Evolutionary conservation across 352 stramenopile genomes (phyloP), one percentile per base, ranked within the genome.

Genomic region (Pythium pyrilobum): DNA sequence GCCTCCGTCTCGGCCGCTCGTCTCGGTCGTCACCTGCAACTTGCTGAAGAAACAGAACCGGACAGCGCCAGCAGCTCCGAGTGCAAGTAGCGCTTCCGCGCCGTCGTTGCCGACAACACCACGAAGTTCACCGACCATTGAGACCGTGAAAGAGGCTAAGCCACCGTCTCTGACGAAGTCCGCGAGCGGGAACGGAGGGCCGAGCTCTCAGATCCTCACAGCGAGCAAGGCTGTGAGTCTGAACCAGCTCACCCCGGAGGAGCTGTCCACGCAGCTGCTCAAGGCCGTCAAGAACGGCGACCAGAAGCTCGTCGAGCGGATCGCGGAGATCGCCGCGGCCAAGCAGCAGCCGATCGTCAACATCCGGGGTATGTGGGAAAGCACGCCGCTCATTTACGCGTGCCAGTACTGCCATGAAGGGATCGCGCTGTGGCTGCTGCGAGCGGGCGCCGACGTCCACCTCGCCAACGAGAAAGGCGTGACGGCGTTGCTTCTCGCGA

Each of bases 311-410:
- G 77, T 88, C 59, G 63, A 72, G 27, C 56, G 50, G 54, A 64
- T 63, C 46, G 61, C 48, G 41, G 64, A 49, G 23, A 46, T 64
- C 12, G 31, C 48, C 1, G 23, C 50, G 11, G 18, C 23, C 2
- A 56, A 58, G 28, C 46, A 42, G 13, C 42, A 31, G 21, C 25
- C 56, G 10, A 50, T 87, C 16, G 50, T 88, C 39, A 84, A 90
- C 37, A 71, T 85, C 15, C 73, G 79, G 27, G 79, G 79, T 25
- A 92, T 92, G 81, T 92, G 81, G 81, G 81, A 90, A 23, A 89
- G 79, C 51, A 92, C 81, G 24, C 81, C 81, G 21, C 59, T 92
- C 18, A 76, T 92, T n/a, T 86, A 81, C 39, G 77, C 81, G 28
- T 67, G 79, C 16, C 78, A 90, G 44, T 92, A 89, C 42, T 67